A percentile compares a stretch with the other conserved stretches of the same genome.
phyloP scores from a whole-genome alignment of 2,329 filamentous ascomycete species.

The Chaetomium sp. region DNA sequence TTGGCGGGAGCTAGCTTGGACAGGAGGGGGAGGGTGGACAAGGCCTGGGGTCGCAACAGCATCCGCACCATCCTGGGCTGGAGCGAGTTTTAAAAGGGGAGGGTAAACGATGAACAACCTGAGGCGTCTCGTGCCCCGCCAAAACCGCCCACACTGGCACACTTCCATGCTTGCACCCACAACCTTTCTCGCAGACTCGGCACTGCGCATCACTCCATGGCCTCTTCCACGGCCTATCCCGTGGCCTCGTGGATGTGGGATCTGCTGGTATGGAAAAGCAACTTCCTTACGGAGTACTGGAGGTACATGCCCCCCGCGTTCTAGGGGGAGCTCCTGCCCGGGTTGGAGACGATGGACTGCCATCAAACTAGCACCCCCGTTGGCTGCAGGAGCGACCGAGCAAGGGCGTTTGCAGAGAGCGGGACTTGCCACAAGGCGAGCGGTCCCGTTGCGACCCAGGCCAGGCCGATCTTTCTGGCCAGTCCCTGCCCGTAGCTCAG shows the following conservation, averaged over 20 bases:
- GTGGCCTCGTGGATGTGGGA: not conserved
- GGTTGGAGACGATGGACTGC: not conserved
- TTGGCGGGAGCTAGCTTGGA: constrained; percentile 17
- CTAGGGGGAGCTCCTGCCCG: constrained; percentile 5
- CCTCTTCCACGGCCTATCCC: constrained; percentile 6
- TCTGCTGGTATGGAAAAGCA: constrained; percentile 17
- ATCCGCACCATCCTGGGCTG: constrained; percentile 10
- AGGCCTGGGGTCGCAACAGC: constrained; percentile 15
- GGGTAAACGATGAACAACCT: not conserved
- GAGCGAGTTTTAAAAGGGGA: constrained; percentile 10
- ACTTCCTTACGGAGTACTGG: no score
- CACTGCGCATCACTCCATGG: constrained; percentile 1
- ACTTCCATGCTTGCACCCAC: not conserved
- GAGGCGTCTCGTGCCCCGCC: constrained; percentile 11
- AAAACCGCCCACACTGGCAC: not conserved
- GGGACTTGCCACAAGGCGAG: constrained; percentile 33
- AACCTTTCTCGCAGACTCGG: not conserved
- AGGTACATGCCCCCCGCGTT: not conserved
- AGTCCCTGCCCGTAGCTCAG: constrained; percentile 11
- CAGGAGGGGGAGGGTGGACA: constrained; percentile 10
- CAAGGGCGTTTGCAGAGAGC: constrained; percentile 18
- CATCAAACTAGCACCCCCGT: not conserved
- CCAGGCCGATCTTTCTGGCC: constrained; percentile 8
- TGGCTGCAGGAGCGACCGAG: constrained; percentile 18
- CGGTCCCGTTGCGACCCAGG: constrained; percentile 25